Conservation (phyloP, 2,329 filamentous ascomycete genomes). For the Pseudopithomyces chartarum region DNA sequence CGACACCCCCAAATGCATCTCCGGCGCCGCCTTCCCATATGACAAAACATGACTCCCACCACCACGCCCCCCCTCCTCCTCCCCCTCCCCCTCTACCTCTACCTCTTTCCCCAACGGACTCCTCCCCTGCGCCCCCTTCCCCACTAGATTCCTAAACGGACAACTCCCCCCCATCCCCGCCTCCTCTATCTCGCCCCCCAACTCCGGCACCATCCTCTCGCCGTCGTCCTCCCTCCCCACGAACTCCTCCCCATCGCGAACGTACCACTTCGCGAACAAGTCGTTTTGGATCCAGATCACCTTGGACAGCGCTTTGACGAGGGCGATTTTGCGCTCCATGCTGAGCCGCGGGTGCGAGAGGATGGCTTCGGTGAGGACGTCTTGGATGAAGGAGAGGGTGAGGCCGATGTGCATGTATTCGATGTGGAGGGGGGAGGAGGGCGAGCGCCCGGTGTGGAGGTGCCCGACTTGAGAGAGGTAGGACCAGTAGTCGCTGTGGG, state of each 20-base stretch:
- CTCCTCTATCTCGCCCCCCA: constrained; percentile 32
- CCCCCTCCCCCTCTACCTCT: constrained; percentile 17
- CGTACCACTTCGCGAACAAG: constrained; percentile 82
- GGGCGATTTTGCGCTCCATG: constrained; percentile 70
- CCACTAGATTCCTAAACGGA: constrained; percentile 37
- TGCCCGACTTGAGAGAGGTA: constrained; percentile 84
- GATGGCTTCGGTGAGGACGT: constrained; percentile 77
- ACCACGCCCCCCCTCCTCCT: background rate
- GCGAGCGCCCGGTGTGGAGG: constrained; percentile 80
- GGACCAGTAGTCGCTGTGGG: constrained; percentile 69
- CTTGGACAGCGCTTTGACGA: constrained; percentile 78
- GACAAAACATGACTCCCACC: background rate
- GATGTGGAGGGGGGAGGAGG: constrained; percentile 73
- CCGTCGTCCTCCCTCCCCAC: too few species aligned
- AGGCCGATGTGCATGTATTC: constrained; percentile 81
- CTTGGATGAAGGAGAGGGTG: constrained; percentile 75
- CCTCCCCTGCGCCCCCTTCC: constrained; percentile 6
- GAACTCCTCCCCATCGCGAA: constrained; percentile 69
- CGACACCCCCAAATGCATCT: constrained; percentile 6
- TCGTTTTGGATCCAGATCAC: constrained; percentile 90
- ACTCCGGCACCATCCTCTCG: constrained; percentile 46
- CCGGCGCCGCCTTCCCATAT: constrained; percentile 15
- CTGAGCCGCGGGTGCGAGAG: constrained; percentile 71
- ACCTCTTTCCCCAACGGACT: constrained; percentile 11
- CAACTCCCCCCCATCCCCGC: constrained; percentile 32